Evolutionary conservation across 306 rosid species (phyloP), one percentile per base, ranked within the genome.

Genomic region (Arachis stenosperma): DNA sequence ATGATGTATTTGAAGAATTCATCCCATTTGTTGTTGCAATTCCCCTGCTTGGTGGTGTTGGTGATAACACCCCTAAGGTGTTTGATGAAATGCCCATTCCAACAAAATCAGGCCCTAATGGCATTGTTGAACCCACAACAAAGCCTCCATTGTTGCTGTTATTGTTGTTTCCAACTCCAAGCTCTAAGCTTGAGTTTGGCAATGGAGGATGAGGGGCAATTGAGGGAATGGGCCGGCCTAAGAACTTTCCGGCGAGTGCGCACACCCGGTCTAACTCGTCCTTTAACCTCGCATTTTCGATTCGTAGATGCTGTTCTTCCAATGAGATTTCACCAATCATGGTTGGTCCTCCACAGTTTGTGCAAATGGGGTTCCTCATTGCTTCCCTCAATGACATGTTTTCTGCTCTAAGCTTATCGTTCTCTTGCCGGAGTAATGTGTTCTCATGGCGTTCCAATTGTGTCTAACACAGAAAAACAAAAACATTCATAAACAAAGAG

Each of bases 371-470:
- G 61, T 91, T 94, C 69, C 96, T 85, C 93, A 91, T 87, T 0
- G 98, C 97, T 17, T 94, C 99, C 42, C 96, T 80, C 13, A 94
- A 85, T 0, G 97, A 85, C 97, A 91, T 89, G 86, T 94, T 94
- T 27, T 94, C 99, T 0, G 91, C 89, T 76, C 97, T 86, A 1
- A 94, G 96, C 81, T 88, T 91, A 61, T 94, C 99, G 61, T 91
- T 94, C 63, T 88, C 96, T 75, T 91, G 96, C 82, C 97, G 76
- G 2, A 94, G 95, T 67, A 94, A 37, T 0, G 91, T 79, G 73
- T 94, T 94, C 69, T 94, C 99, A 15, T 94, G 99, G 47, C 99
- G 84, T 37, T 94, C 99, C 86, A 94, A 79, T 82, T 94, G 99
- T 40, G 99, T 94, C 99, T 94, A 80, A 27, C 42, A 50, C 48